A percentile compares a stretch with the other conserved stretches of the same genome.
Evolutionary conservation across 148 eudicot species (phyloP).

Genomic region (Cornus kousa): DNA sequence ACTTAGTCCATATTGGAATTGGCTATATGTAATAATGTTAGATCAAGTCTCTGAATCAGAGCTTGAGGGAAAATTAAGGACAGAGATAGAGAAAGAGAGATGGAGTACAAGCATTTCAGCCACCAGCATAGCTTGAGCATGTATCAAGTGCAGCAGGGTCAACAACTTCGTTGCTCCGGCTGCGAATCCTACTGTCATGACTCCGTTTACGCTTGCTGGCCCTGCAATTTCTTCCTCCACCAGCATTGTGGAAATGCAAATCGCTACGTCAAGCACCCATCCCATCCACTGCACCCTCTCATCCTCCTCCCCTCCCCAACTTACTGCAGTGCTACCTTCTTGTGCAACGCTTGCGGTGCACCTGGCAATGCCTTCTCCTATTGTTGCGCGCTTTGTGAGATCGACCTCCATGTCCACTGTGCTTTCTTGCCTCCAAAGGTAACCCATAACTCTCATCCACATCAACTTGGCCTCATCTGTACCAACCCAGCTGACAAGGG

Average conservation of each 20-base stretch:
- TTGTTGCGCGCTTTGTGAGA: slow-evolving; percentile 36
- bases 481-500: background rate
- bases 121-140: slow-evolving; percentile 34
- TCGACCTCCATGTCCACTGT: slow-evolving; percentile 42
- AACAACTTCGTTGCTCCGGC: slow-evolving; percentile 34
- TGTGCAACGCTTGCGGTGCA: slow-evolving; percentile 38
- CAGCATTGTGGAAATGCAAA: slow-evolving; percentile 38
- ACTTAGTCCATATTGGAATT: background rate
- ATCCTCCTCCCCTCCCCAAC: slow-evolving; percentile 38
- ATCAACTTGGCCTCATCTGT: slow-evolving; percentile 17
- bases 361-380: slow-evolving; percentile 33
- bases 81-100: background rate
- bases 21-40: background rate
- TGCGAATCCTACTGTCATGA: slow-evolving; percentile 20
- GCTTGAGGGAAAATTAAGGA: background rate
- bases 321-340: slow-evolving; percentile 33
- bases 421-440: slow-evolving; percentile 36
- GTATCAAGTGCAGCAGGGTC: slow-evolving; percentile 26
- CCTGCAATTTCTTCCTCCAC: slow-evolving; percentile 45
- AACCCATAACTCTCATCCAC: slow-evolving; percentile 31
- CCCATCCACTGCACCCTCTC: slow-evolving; percentile 34
- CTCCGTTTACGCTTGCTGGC: slow-evolving; percentile 30
- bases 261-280: slow-evolving; percentile 38
- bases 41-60: background rate
- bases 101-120: slow-evolving; percentile 47